These are phyloP conservation scores for Pseudoturritis turrita DNA, from an alignment of 345 rosid genomes.

Conservation along the genomic window DNA sequence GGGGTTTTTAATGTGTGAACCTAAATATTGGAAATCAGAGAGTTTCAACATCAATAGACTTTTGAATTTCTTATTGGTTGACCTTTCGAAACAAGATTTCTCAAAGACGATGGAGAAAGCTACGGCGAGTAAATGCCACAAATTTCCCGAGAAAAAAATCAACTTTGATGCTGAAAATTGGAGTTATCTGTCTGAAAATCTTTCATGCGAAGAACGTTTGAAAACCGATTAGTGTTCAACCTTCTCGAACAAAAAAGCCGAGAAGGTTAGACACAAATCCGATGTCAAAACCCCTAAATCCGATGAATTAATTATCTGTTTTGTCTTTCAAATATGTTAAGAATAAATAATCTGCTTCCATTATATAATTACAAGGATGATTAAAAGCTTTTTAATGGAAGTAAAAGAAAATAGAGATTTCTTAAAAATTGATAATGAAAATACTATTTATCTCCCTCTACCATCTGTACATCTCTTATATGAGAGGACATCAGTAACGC, in stretches of 20 bases:
- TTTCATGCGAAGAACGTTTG: background rate
- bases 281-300: background rate
- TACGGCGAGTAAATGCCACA: background rate
- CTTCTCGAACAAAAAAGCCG: background rate
- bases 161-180: background rate
- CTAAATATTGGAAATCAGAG: background rate
- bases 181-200: background rate
- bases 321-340: background rate
- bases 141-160: background rate
- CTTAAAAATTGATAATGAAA: background rate
- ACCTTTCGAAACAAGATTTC: background rate
- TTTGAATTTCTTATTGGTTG: background rate
- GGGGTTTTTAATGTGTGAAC: conserved; percentile 12
- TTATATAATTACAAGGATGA: background rate
- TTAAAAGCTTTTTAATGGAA: background rate
- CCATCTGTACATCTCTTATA: background rate
- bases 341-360: background rate
- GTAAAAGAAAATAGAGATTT: background rate
- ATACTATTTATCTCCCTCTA: background rate
- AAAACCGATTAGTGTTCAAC: background rate
- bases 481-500: background rate
- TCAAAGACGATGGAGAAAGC: background rate
- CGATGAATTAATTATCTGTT: background rate
- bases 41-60: background rate
- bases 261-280: background rate